phyloP scores from a whole-genome alignment of 78 protist species.

The Planoprotostelium fungivorum region DNA sequence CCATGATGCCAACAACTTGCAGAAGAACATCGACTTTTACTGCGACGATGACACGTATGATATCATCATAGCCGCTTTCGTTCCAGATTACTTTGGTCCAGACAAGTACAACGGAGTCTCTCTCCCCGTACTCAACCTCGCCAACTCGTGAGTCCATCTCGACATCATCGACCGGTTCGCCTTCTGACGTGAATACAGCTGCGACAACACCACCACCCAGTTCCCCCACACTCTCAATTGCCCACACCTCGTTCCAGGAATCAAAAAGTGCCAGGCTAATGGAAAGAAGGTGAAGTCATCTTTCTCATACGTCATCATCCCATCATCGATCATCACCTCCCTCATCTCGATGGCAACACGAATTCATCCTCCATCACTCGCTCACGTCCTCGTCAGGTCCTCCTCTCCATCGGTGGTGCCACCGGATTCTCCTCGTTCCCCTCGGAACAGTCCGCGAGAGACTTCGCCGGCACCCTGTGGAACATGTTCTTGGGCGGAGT shows the following conservation, averaged over 20 bases:
- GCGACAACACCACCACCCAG: background rate
- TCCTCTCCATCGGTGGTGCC: background rate
- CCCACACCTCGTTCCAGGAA: background rate
- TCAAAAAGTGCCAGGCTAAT: background rate
- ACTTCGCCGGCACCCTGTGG: background rate
- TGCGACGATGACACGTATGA: slow-evolving; percentile 20
- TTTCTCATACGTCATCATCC: background rate
- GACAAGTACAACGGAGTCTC: slow-evolving; percentile 16
- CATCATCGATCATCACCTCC: too few species aligned
- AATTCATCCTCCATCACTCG: too few species aligned
- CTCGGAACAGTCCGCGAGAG: background rate
- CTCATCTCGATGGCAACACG: too few species aligned
- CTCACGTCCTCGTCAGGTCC: background rate
- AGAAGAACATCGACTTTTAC: slow-evolving; percentile 9
- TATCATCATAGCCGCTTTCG: slow-evolving; percentile 13
- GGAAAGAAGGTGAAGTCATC: background rate
- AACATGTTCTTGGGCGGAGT: background rate
- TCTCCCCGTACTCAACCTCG: slow-evolving; percentile 8
- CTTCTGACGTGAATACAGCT: background rate
- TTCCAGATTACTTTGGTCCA: slow-evolving; percentile 1
- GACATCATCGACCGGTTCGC: background rate
- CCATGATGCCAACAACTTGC: background rate
- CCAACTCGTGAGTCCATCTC: slow-evolving; percentile 19
- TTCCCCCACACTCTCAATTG: background rate
- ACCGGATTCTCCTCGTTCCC: background rate